Evolutionary conservation across 2,329 filamentous ascomycete genomes (phyloP).

Genomic region (Pyricularia sp.): DNA sequence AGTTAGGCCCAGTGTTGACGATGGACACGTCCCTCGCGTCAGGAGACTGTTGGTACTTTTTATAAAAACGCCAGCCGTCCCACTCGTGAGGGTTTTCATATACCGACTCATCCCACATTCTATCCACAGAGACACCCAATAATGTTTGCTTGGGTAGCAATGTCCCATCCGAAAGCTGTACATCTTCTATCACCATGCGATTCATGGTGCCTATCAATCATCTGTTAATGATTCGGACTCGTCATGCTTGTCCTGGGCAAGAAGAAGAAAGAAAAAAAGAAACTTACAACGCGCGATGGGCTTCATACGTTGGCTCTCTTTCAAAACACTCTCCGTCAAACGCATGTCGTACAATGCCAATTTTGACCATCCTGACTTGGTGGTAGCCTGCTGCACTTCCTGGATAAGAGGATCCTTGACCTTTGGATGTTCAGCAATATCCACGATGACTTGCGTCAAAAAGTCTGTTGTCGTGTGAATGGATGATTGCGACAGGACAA

Average conservation of each 20-base stretch:
- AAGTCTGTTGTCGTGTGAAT: too few species aligned
- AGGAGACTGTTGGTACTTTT: not conserved
- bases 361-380: not conserved
- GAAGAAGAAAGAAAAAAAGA: not conserved
- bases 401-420: too few species aligned
- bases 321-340: constrained; percentile 25
- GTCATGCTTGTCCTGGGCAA: not conserved
- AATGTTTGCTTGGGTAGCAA: not conserved
- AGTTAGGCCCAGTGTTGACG: constrained; percentile 3
- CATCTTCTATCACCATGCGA: not conserved
- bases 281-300: not conserved
- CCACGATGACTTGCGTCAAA: too few species aligned
- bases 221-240: not conserved
- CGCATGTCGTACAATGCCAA: constrained; percentile 12
- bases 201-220: not conserved
- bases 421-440: too few species aligned
- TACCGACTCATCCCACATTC: not conserved
- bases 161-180: not conserved
- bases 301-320: constrained; percentile 20
- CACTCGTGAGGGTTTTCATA: not conserved
- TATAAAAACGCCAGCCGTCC: not conserved
- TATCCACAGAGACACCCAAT: not conserved
- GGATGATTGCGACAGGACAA: too few species aligned
- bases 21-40: not conserved
- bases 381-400: too few species aligned